phyloP scores from a whole-genome alignment of 495 filamentous ascomycete genomes.

The Rhizodiscina lignyota region DNA sequence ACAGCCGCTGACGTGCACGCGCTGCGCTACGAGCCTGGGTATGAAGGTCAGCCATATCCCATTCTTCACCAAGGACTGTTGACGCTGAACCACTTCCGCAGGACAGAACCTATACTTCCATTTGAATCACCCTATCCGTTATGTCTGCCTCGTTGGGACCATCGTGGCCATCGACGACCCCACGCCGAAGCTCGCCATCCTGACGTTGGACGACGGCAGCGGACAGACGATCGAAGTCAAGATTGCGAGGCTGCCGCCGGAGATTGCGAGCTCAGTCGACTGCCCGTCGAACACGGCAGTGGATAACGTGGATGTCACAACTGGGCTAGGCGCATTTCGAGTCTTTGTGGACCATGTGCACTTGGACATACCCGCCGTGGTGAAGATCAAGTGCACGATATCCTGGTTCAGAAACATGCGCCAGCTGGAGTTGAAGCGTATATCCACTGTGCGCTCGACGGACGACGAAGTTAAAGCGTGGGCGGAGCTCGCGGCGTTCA shows the following conservation, averaged over 20 bases:
- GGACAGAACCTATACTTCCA: conserved; percentile 58
- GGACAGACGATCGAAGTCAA: conserved; percentile 55
- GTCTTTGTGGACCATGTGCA: conserved; percentile 8
- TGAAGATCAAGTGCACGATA: conserved; percentile 67
- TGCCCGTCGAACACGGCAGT: conserved; percentile 16
- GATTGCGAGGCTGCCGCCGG: conserved; percentile 11
- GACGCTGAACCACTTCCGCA: background rate
- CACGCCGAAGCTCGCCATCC: conserved; percentile 34
- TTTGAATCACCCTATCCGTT: conserved; percentile 80
- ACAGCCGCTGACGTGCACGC: conserved; percentile 49
- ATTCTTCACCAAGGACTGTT: background rate
- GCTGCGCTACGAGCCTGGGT: conserved; percentile 40
- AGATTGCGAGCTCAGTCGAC: conserved; percentile 11
- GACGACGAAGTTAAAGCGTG: conserved; percentile 63
- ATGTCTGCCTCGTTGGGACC: conserved; percentile 56
- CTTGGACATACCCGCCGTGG: conserved; percentile 47
- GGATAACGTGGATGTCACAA: conserved; percentile 9
- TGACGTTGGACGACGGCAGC: conserved; percentile 75
- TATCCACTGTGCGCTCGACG: conserved; percentile 22
- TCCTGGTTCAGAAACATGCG: conserved; percentile 39
- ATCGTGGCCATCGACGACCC: conserved; percentile 61
- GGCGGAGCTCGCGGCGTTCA: conserved; percentile 46
- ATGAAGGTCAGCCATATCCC: conserved; percentile 39
- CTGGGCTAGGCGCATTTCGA: conserved; percentile 9
- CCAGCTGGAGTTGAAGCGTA: conserved; percentile 56